These are phyloP conservation scores for Solanum clarkiae DNA, from an alignment of 257 asterid species.

Conservation along the genomic window DNA sequence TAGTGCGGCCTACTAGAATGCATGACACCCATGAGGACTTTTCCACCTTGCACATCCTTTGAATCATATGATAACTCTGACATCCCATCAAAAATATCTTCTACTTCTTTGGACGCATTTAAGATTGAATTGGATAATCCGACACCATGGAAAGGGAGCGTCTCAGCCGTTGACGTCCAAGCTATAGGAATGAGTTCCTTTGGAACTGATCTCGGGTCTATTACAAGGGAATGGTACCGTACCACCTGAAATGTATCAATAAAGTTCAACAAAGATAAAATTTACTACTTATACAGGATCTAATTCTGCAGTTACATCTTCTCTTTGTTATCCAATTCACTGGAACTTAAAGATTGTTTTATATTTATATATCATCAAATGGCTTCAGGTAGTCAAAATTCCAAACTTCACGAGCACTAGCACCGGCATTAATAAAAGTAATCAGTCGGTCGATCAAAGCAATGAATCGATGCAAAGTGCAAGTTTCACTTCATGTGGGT, in stretches of 20 bases:
- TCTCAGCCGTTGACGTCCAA: slow-evolving; percentile 63
- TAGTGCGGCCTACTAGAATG: slow-evolving; percentile 86
- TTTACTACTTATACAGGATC: background rate
- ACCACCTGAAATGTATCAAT: slow-evolving; percentile 52
- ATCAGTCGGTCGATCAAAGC: background rate
- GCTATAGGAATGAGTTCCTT: slow-evolving; percentile 86
- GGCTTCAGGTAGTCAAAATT: background rate
- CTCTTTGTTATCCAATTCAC: background rate
- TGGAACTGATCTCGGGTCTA: slow-evolving; percentile 80
- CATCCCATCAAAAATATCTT: slow-evolving; percentile 17
- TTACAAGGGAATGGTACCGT: slow-evolving; percentile 87
- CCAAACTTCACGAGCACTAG: background rate
- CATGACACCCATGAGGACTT: slow-evolving; percentile 90
- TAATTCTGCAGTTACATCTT: background rate
- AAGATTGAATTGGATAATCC: slow-evolving; percentile 15
- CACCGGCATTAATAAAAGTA: background rate
- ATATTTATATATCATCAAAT: background rate
- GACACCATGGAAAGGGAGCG: slow-evolving; percentile 44
- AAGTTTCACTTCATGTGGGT: background rate
- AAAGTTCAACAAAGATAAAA: background rate
- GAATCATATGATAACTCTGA: slow-evolving; percentile 20
- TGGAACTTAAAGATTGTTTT: background rate
- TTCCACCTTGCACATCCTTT: slow-evolving; percentile 22
- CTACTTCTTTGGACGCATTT: slow-evolving; percentile 29
- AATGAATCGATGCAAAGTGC: background rate